Base-by-base conservation (phyloP, 176 grass and related monocot genomes). In the Juncus inflexus region DNA sequence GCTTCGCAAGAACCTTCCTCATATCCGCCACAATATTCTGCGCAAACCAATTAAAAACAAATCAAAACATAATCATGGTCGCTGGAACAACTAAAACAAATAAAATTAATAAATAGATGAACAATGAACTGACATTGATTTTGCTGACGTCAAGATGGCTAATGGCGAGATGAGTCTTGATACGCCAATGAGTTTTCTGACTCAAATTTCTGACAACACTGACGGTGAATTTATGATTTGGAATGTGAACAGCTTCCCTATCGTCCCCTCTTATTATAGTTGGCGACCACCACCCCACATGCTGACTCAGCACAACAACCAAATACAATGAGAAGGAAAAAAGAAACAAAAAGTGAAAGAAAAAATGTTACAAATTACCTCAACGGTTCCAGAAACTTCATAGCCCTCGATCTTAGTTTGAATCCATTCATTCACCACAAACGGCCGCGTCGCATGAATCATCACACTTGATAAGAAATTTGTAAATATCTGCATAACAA, bases 381-480 rank as follows among this genome's bases (percentile, higher is more conserved):
- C 94, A 28, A 99, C 94, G 67, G 77, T 92, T 49, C 88, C 88
- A 79, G 94, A 99, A 55, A 99, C 62, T 51, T 99, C 83, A 86
- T 92, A 87, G 60, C 94, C 88, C 71, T 99, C 94, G 42, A 99
- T 92, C 61, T 89, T 99, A 63, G 83, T 61, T 65, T 89, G 81
- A 52, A 99, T 92, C 94, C 94, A 90, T 79, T 92, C 94, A 84
- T 92, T 92, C 66, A 86, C 51, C 62, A 86, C 72, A 89, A 99
- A 92, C 69, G 94, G 85, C 15, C 94, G 88, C 12, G 88, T 99
- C 3, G 94, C 94, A 80, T 92, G 90, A 64, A 92, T 99, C 94
- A 92, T 99, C 47, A 92, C 75, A 99, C 94, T 88, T 8, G 88
- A 92, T 51, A 99, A 85, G 69, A 99, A 99, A 61, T 99, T 99